phyloP scores from a whole-genome alignment of 2,329 filamentous ascomycete species.

The Clonostachys byssicola region DNA sequence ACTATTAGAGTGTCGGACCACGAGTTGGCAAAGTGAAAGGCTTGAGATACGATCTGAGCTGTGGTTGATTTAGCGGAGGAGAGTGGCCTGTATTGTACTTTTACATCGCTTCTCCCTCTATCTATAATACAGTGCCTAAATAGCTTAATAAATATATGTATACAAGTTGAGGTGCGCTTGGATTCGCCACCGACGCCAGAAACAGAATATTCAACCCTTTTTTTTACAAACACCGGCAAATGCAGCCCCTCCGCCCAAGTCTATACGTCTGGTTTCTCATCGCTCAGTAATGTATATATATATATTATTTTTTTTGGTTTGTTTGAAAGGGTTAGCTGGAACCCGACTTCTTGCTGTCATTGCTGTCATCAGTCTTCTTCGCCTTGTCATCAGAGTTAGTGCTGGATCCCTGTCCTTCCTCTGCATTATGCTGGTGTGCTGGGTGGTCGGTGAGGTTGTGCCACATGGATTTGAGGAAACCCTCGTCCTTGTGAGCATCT shows the following conservation, averaged over 20 bases:
- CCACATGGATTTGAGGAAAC: constrained; percentile 91
- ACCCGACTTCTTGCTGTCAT: constrained; percentile 20
- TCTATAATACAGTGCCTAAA: too few relatives aligned
- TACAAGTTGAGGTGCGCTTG: too few relatives aligned
- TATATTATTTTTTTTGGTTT: too few relatives aligned
- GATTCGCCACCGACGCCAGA: constrained; percentile 16
- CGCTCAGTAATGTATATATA: too few relatives aligned
- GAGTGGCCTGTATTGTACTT: too few relatives aligned
- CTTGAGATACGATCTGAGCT: too few relatives aligned
- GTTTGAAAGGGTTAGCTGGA: constrained; percentile 12
- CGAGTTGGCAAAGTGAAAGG: too few relatives aligned
- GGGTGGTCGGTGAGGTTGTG: constrained; percentile 82
- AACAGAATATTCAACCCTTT: constrained; percentile 17
- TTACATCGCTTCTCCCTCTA: too few relatives aligned
- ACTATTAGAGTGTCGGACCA: too few relatives aligned
- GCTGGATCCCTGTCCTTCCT: constrained; percentile 11
- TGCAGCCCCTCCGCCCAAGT: constrained; percentile 19
- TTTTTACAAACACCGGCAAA: constrained; percentile 30
- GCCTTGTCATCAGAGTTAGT: constrained; percentile 11
- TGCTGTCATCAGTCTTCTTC: constrained; percentile 18
- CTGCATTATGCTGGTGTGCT: constrained; percentile 38
- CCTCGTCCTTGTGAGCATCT: constrained; percentile 70
- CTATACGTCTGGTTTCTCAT: constrained; percentile 4
- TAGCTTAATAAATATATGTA: too few relatives aligned
- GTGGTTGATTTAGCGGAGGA: too few relatives aligned